phyloP scores from a whole-genome alignment of 2,329 filamentous ascomycete species.

The Albifimbria verrucaria region DNA sequence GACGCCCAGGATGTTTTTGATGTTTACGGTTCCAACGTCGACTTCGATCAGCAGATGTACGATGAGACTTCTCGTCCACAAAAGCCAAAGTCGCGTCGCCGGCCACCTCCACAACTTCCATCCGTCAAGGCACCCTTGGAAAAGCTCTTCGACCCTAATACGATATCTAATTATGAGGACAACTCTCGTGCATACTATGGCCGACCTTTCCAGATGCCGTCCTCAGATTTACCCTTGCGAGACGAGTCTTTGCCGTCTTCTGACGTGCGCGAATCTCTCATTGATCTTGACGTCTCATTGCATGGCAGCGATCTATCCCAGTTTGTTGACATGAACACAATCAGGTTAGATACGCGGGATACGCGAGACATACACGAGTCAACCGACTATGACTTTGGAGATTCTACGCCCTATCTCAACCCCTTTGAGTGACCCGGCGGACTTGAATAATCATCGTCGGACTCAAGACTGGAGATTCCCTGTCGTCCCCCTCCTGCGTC shows the following conservation, averaged over 20 bases:
- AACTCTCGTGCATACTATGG: constrained; percentile 62
- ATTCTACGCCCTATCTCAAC: constrained; percentile 37
- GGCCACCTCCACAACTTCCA: constrained; percentile 52
- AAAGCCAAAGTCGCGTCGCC: constrained; percentile 51
- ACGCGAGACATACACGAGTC: neutral
- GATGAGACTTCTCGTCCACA: constrained; percentile 50
- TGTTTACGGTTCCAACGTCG: constrained; percentile 56
- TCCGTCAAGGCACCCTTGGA: constrained; percentile 58
- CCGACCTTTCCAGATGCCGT: constrained; percentile 34
- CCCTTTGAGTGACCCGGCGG: constrained; percentile 57
- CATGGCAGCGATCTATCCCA: constrained; percentile 52
- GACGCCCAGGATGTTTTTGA: constrained; percentile 59
- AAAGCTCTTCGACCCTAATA: constrained; percentile 65
- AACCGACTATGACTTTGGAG: constrained; percentile 47
- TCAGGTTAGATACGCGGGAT: constrained; percentile 44
- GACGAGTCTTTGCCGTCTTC: constrained; percentile 48
- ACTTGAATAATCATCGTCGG: constrained; percentile 47
- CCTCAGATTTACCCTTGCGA: constrained; percentile 57
- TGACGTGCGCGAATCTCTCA: constrained; percentile 59
- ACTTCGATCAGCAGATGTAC: constrained; percentile 43
- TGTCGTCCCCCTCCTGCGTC: constrained; percentile 48
- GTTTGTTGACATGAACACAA: constrained; percentile 60
- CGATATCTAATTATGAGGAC: constrained; percentile 61
- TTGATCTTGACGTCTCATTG: constrained; percentile 61
- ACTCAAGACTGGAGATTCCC: constrained; percentile 60